A percentile compares a stretch with the other conserved stretches of the same genome.
These are phyloP conservation scores for Fallopia convolvulus DNA, from an alignment of 148 eudicot species.

Conservation along the genomic window DNA sequence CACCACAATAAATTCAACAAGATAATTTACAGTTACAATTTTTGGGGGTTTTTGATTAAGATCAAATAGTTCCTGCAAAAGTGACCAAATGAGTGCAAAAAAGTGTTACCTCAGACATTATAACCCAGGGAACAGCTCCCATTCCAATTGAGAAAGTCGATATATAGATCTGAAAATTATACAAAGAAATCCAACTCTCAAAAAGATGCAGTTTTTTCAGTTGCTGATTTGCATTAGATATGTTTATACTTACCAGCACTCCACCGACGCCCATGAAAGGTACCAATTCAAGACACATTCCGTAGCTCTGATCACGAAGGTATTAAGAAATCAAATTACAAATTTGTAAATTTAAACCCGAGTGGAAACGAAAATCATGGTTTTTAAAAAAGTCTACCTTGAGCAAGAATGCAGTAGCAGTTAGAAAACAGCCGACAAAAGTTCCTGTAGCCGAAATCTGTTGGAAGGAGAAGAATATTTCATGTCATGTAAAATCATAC, in stretches of 20 bases:
- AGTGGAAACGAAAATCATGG: not conserved
- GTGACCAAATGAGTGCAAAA: not conserved
- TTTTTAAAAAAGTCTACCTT: constrained; percentile 30
- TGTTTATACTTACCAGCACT: constrained; percentile 43
- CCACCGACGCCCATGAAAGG: constrained; percentile 69
- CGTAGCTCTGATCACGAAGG: constrained; percentile 35
- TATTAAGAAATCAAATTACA: not conserved
- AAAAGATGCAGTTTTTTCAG: not conserved
- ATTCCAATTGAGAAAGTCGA: constrained; percentile 15
- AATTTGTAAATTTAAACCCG: not conserved
- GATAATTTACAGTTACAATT: no score
- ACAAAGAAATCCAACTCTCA: not conserved
- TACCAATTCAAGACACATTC: constrained; percentile 43
- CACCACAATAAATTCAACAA: no score
- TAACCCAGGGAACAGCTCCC: constrained; percentile 14
- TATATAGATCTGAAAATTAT: constrained; percentile 39
- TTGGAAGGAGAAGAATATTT: not conserved
- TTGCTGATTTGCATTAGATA: not conserved
- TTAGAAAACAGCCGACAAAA: constrained; percentile 57
- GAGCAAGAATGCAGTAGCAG: constrained; percentile 58
- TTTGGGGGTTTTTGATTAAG: no score
- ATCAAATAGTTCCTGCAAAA: no score
- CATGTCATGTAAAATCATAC: not conserved
- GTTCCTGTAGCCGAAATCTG: constrained; percentile 75
- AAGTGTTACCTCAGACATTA: constrained; percentile 15